Conservation (phyloP, 2,329 filamentous ascomycete genomes). For the Parasarocladium wereldwijsianum region DNA sequence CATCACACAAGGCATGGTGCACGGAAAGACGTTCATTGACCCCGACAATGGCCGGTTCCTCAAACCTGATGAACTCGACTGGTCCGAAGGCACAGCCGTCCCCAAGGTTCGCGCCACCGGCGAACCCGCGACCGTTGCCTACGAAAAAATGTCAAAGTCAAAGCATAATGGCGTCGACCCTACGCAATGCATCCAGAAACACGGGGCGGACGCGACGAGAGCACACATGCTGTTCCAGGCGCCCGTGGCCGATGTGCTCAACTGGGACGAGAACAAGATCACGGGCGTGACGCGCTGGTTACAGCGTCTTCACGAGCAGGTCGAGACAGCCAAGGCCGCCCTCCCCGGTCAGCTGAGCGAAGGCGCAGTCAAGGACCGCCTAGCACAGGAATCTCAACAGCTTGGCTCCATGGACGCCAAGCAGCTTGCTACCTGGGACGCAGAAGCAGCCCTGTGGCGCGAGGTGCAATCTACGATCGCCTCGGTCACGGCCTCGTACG, state of each 20-base stretch:
- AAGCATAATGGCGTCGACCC: conserved; percentile 89
- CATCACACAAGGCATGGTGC: conserved; percentile 85
- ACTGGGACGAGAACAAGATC: conserved; percentile 80
- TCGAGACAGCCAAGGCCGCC: conserved; percentile 15
- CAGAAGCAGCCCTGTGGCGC: conserved; percentile 42
- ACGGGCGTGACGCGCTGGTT: conserved; percentile 73
- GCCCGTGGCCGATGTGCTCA: conserved; percentile 66
- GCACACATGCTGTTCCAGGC: conserved; percentile 85
- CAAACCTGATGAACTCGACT: conserved; percentile 58
- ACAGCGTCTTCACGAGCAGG: conserved; percentile 46
- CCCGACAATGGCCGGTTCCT: conserved; percentile 63
- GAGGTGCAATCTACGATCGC: conserved; percentile 52
- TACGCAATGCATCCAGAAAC: conserved; percentile 51
- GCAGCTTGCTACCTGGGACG: conserved; percentile 25
- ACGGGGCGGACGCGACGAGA: conserved; percentile 71
- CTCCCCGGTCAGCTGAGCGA: neutral
- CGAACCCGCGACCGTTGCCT: conserved; percentile 45
- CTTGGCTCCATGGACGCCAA: conserved; percentile 15
- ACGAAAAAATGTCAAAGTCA: conserved; percentile 91
- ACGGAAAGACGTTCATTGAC: conserved; percentile 70
- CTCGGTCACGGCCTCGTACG: conserved; percentile 53
- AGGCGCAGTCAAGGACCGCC: conserved; percentile 17
- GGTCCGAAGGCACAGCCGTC: conserved; percentile 34
- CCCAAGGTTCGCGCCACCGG: conserved; percentile 51
- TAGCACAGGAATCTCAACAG: conserved; percentile 18